Evolutionary conservation across 768 basidiomycete genomes (phyloP), one percentile per base, ranked within the genome.

Genomic region (Boletus speciosus): DNA sequence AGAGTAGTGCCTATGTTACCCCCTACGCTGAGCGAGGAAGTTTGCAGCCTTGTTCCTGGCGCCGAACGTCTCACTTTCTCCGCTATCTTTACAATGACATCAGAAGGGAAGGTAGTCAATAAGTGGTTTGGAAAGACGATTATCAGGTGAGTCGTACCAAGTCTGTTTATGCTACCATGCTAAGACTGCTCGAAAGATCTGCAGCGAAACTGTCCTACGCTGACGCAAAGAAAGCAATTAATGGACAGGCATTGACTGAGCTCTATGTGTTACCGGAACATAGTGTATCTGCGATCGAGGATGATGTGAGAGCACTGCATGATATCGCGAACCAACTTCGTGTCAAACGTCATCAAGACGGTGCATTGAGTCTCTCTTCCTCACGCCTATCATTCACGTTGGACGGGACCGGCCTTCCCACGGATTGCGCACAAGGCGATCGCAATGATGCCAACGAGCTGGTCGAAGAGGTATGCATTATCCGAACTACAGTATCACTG

Each of bases 1-100:
- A 85, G 96, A 51, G 85, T 88, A 21, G 96, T 98, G 12, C 95
- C 96, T 2, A 99, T 99, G 97, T 77, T 99, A 9, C 97, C 97
- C 2, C 93, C 93, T 27, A 78, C 86, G n/a, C 76, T 99, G 41
- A 90, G 88, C 64, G 95, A 98, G 71, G 85, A 94, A 62, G 78
- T 95, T 14, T 99, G 97, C 74, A 96, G 92, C 72, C 80, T 99
- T 51, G 78, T 84, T 54, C 93, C 94, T 6, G 89, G 88, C 10
- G 79, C 84, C 55, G 97, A 99, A 52, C 86, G 95, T 48, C 81
- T 99, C 31, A 84, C 95, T 2, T 97, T 98, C 78, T 90, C 93
- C 5, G 83, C 88, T 52, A 71, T 94, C 64, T 93, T 97, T 69
- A 95, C 88, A 4, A 79, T 98, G 73, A 85, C 85, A 43, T 74